Evolutionary conservation across 225 moss, liverwort and hornwort species (phyloP).

Genomic region (Asterella californica): DNA sequence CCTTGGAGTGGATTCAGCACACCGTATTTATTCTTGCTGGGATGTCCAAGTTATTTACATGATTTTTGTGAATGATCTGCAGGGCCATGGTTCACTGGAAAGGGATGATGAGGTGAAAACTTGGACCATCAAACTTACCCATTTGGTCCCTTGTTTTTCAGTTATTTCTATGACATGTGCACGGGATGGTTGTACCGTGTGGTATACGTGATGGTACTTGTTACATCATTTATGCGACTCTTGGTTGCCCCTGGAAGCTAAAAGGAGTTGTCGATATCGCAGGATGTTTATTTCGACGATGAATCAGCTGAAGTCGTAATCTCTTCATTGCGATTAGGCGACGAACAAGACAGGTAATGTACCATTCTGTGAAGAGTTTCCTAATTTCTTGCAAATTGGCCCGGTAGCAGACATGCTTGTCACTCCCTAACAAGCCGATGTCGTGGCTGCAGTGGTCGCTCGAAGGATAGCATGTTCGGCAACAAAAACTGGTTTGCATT

Average conservation of each 20-base stretch:
- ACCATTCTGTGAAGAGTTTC: not conserved
- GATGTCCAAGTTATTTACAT: not conserved
- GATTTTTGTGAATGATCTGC: conserved; percentile 5
- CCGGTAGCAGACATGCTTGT: not conserved
- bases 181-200: not conserved
- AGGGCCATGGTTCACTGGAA: conserved; percentile 85
- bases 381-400: not conserved
- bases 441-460: conserved; percentile 46
- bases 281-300: conserved; percentile 98
- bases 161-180: not conserved
- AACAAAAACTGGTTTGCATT: conserved; percentile 89
- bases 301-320: conserved; percentile 97
- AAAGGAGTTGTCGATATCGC: not conserved
- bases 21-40: not conserved
- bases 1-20: too few species aligned
- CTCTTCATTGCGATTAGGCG: conserved; percentile 71
- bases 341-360: conserved; percentile 83
- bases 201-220: not conserved
- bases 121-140: not conserved
- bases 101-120: conserved; percentile 83
- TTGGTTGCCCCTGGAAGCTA: not conserved
- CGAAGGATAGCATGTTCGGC: conserved; percentile 68
- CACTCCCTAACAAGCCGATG: not conserved
- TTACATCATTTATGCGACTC: not conserved
- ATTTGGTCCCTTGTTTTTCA: not conserved